These are phyloP conservation scores for Globisporangium uncinulatum DNA, from an alignment of 352 stramenopile genomes.

Conservation along the genomic window DNA sequence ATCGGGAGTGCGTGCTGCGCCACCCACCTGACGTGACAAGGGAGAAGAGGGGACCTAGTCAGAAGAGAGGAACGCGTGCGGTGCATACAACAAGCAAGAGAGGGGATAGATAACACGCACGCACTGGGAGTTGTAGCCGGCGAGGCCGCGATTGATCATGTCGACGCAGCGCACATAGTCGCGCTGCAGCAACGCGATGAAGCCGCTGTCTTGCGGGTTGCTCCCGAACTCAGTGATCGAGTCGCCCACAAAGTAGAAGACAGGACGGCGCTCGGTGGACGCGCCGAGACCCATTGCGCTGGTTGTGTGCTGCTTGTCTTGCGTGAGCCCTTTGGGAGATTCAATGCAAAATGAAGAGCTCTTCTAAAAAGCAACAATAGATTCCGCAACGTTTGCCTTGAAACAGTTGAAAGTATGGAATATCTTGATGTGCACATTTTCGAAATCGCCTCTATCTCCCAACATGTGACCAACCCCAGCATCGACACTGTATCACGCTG, in stretches of 20 bases:
- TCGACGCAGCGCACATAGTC: constrained; percentile 49
- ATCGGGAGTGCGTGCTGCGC: constrained; percentile 32
- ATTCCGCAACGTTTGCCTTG: too few species aligned
- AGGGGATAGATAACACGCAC: not conserved
- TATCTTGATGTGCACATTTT: too few species aligned
- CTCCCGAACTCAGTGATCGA: constrained; percentile 58
- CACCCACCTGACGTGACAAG: constrained; percentile 22
- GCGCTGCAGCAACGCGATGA: constrained; percentile 35
- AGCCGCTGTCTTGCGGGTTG: constrained; percentile 32
- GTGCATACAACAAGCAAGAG: not conserved
- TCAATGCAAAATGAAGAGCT: too few species aligned
- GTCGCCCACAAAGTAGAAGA: constrained; percentile 50
- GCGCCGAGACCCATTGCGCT: constrained; percentile 4
- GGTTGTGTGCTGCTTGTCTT: not conserved
- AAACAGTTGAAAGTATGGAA: too few species aligned
- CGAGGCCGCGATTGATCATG: constrained; percentile 50
- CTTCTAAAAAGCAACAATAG: too few species aligned
- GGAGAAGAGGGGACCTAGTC: not conserved
- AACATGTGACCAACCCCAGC: too few species aligned
- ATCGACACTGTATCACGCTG: not conserved
- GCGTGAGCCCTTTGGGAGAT: not conserved
- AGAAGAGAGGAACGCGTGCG: not conserved
- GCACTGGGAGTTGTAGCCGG: constrained; percentile 45
- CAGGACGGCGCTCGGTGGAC: constrained; percentile 16
- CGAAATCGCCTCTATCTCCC: too few species aligned